Evolutionary conservation across 352 stramenopile species (phyloP).

Genomic region (Thraustochytrium striatum): DNA sequence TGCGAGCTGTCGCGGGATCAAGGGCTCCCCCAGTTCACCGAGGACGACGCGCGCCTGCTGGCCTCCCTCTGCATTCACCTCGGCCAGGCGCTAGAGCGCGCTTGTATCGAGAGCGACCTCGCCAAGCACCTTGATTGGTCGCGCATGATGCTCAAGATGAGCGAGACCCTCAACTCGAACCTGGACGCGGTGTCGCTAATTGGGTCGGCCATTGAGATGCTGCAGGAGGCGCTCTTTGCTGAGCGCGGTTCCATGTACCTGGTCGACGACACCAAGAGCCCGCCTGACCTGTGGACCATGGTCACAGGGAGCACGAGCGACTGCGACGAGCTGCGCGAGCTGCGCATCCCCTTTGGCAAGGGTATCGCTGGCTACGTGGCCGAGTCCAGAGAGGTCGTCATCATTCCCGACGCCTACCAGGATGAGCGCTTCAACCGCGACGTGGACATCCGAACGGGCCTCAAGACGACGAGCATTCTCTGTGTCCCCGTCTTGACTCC

Average conservation of each 20-base stretch:
- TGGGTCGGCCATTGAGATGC: background rate
- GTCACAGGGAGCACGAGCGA: background rate
- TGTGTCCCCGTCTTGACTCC: background rate
- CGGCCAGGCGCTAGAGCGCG: constrained; percentile 7
- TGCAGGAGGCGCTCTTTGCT: constrained; percentile 18
- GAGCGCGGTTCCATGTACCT: constrained; percentile 32
- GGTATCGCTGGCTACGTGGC: constrained; percentile 8
- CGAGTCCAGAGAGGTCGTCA: background rate
- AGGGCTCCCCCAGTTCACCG: background rate
- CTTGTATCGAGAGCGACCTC: constrained; percentile 15
- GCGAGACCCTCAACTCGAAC: constrained; percentile 19
- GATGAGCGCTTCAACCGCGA: constrained; percentile 30
- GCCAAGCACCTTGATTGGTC: constrained; percentile 27
- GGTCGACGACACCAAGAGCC: background rate
- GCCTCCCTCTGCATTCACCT: background rate
- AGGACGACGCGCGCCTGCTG: background rate
- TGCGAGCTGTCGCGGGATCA: constrained; percentile 4
- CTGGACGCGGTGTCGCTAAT: constrained; percentile 6
- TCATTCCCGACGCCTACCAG: constrained; percentile 7
- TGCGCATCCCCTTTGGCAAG: constrained; percentile 17
- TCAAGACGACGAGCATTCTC: constrained; percentile 12
- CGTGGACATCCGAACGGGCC: background rate
- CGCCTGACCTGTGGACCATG: constrained; percentile 32
- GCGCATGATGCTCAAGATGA: background rate
- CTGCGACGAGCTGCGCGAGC: background rate